These are phyloP conservation scores for Phlyctochytrium planicorne DNA, from an alignment of 192 early-diverging fungal genomes.

Conservation along the genomic window DNA sequence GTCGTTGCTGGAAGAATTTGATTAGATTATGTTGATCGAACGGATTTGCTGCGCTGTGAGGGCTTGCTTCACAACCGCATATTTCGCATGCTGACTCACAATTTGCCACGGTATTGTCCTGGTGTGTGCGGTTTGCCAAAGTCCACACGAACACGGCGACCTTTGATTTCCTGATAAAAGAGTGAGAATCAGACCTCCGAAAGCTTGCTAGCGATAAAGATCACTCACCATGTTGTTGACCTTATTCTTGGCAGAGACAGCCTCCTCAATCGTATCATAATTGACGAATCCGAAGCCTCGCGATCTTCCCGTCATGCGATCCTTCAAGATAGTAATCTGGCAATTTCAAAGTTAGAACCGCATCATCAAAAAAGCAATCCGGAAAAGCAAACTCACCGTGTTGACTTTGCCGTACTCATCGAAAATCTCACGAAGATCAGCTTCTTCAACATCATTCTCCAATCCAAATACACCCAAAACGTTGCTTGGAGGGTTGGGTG, in stretches of 20 bases:
- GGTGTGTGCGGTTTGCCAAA: conserved; percentile 57
- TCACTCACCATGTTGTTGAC: conserved; percentile 54
- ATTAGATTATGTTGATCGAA: background rate
- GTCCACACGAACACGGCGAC: conserved; percentile 59
- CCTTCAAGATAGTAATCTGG: conserved; percentile 8
- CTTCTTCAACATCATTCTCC: conserved; percentile 49
- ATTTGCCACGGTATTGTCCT: conserved; percentile 63
- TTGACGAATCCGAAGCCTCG: conserved; percentile 67
- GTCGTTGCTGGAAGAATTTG: background rate
- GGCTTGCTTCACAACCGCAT: background rate
- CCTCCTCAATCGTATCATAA: conserved; percentile 42
- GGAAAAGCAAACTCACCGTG: conserved; percentile 55
- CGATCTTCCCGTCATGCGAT: conserved; percentile 46
- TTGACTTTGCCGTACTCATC: conserved; percentile 54
- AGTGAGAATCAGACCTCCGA: no score
- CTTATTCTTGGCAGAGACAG: conserved; percentile 50
- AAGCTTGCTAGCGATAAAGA: background rate
- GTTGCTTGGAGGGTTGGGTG: conserved; percentile 25
- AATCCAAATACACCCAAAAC: conserved; percentile 70
- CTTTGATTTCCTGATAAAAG: conserved; percentile 64
- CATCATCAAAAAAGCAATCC: conserved; percentile 32
- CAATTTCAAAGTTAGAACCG: conserved; percentile 4
- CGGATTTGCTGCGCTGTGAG: background rate
- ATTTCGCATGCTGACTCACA: conserved; percentile 31
- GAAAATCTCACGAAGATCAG: conserved; percentile 57